These are phyloP conservation scores for Nannizzia gypsea DNA, from an alignment of 2,329 filamentous ascomycete genomes.

Conservation along the genomic window DNA sequence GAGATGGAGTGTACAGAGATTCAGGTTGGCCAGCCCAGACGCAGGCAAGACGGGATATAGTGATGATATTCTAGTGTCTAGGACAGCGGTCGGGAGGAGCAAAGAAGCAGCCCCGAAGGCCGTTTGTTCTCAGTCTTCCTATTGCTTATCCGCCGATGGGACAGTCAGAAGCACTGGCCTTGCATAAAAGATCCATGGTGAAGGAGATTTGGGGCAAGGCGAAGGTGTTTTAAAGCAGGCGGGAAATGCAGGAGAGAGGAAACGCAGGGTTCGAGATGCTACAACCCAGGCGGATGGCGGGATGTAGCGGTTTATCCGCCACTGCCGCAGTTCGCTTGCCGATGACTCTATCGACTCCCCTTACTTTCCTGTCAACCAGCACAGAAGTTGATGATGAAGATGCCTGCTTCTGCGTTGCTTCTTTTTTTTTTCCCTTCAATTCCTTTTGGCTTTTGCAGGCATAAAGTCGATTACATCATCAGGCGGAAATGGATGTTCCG, in stretches of 20 bases:
- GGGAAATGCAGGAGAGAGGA: background rate
- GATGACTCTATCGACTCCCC: background rate
- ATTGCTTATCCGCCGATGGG: conserved; percentile 12
- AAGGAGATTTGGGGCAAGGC: background rate
- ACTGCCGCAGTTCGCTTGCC: background rate
- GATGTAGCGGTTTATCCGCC: conserved; percentile 3
- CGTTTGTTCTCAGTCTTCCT: background rate
- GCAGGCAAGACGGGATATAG: background rate
- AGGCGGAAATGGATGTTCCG: background rate
- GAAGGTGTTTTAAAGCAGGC: background rate
- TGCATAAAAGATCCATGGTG: conserved; percentile 13
- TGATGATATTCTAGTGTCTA: background rate
- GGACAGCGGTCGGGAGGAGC: background rate
- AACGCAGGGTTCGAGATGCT: background rate
- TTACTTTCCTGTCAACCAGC: background rate
- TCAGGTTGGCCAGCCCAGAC: no score
- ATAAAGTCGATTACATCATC: background rate
- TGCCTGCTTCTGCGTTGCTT: no score
- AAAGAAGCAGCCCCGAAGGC: background rate
- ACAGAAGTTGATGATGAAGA: background rate
- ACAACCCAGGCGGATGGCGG: background rate
- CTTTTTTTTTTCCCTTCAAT: background rate
- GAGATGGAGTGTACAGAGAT: background rate
- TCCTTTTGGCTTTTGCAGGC: background rate
- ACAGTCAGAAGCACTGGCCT: conserved; percentile 9